Conservation (phyloP, 768 basidiomycete species). For the Tulasnella sp. region DNA sequence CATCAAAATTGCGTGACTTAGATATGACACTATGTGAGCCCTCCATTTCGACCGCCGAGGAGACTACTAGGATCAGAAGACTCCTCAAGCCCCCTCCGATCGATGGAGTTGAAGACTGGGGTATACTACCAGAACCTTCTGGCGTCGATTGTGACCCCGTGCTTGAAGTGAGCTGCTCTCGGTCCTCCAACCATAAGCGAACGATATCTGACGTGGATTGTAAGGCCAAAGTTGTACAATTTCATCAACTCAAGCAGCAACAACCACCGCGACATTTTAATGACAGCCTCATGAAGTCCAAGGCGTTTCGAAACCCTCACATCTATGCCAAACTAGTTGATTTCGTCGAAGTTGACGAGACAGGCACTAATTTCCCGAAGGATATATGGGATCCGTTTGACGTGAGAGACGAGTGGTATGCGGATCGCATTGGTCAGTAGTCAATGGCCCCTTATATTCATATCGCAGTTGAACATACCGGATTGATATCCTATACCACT, state of each 20-base stretch:
- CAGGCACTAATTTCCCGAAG: constrained; percentile 66
- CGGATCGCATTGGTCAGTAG: constrained; percentile 62
- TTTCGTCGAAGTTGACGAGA: constrained; percentile 85
- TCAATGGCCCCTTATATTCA: background rate
- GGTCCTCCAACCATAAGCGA: constrained; percentile 1
- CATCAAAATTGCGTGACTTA: background rate
- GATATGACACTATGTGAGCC: background rate
- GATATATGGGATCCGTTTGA: constrained; percentile 63
- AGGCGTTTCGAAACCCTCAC: constrained; percentile 91
- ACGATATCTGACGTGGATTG: background rate
- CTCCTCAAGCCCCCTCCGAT: constrained; percentile 54
- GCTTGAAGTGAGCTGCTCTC: constrained; percentile 38
- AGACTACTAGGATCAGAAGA: constrained; percentile 42
- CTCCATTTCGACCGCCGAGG: constrained; percentile 24
- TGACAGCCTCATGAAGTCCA: constrained; percentile 84
- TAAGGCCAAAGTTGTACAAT: constrained; percentile 73
- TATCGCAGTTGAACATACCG: no score
- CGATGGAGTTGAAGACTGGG: constrained; percentile 58
- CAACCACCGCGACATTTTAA: constrained; percentile 73
- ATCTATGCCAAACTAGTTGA: constrained; percentile 93
- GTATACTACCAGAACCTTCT: constrained; percentile 51
- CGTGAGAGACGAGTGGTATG: constrained; percentile 57
- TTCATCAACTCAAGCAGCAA: constrained; percentile 55
- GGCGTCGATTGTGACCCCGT: constrained; percentile 45
- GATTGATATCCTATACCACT: background rate